Evolutionary conservation across 2,329 filamentous ascomycete species (phyloP).

Genomic region (Colletotrichum spaethianum): DNA sequence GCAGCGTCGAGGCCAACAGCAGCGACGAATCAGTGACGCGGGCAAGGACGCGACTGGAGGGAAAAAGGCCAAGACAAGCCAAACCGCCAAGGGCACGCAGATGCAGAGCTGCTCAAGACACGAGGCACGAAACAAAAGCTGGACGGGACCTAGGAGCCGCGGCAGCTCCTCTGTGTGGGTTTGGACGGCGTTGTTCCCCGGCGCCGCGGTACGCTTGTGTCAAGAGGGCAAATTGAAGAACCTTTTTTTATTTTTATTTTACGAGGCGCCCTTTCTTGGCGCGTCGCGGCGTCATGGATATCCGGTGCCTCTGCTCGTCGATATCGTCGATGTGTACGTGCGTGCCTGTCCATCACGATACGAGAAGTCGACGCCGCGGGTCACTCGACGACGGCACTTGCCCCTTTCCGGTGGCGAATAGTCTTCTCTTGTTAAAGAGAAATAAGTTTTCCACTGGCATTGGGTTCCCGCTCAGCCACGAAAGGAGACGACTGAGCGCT

Average conservation of each 20-base stretch:
- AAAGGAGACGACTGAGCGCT: background rate
- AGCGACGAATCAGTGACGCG: constrained; percentile 26
- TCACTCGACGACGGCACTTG: constrained; percentile 10
- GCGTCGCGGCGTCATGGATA: background rate
- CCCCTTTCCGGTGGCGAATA: constrained; percentile 25
- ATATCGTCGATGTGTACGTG: no score
- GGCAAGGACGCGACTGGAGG: background rate
- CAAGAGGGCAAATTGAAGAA: no score
- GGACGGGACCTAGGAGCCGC: background rate
- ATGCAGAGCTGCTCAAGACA: background rate
- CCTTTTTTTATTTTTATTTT: no score
- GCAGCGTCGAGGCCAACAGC: constrained; percentile 3
- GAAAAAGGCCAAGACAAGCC: background rate
- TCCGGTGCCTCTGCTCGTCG: background rate
- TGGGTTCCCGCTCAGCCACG: background rate
- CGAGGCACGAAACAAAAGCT: background rate
- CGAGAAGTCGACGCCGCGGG: background rate
- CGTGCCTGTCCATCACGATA: no score
- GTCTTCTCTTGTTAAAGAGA: no score
- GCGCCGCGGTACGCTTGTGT: constrained; percentile 10
- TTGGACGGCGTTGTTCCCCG: background rate
- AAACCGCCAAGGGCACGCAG: background rate
- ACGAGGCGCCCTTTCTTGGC: background rate
- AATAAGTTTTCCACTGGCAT: no score
- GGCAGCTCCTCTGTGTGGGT: background rate